Evolutionary conservation across 495 filamentous ascomycete species (phyloP), one percentile per base, ranked within the genome.

Genomic region (Penicillium chermesinum): DNA sequence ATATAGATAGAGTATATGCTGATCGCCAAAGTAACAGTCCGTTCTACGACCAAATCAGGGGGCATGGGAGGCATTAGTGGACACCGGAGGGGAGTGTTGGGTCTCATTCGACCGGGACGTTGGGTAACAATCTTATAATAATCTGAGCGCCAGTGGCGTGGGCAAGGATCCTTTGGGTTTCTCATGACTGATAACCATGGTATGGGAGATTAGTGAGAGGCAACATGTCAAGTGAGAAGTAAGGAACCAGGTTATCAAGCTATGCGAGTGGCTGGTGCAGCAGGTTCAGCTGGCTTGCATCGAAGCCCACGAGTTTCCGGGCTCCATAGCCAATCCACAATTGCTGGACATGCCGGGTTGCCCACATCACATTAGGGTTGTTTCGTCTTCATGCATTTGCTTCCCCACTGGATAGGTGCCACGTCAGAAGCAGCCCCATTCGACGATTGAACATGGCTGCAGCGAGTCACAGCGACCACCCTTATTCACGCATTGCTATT

Each of bases 341-440:
- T 27, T 41, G 41, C 10, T 32, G 13, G 27, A 41, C 14, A 41
- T 33, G 22, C 48, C 41, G 44, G 40, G 33, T 44, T 44, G 44
- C 46, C 43, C 35, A 32, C 49, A 50, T 38, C 49, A 52, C 49
- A 38, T 53, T 36, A 54, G 49, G 30, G 32, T 54, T 46, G 42
- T 48, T 38, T 50, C 16, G 13, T 20, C 18, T 50, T 37, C 41
- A 54, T 50, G 48, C 42, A 49, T 38, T 41, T 15, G 15, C 41
- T 27, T 15, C 35, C n/a, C 44, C 52, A 33, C 44, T 12, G 14
- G 34, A 22, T 21, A 46, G 53, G 48, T 62, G 58, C 61, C 61
- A 64, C 61, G 61, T 64, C 61, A 64, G 61, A 62, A 52, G 40
- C 46, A 53, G 36, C 52, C 50, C 43, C 43, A 47, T 51, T 46